phyloP scores from a whole-genome alignment of 2,329 filamentous ascomycete species.

The Microsporum ferrugineum region DNA sequence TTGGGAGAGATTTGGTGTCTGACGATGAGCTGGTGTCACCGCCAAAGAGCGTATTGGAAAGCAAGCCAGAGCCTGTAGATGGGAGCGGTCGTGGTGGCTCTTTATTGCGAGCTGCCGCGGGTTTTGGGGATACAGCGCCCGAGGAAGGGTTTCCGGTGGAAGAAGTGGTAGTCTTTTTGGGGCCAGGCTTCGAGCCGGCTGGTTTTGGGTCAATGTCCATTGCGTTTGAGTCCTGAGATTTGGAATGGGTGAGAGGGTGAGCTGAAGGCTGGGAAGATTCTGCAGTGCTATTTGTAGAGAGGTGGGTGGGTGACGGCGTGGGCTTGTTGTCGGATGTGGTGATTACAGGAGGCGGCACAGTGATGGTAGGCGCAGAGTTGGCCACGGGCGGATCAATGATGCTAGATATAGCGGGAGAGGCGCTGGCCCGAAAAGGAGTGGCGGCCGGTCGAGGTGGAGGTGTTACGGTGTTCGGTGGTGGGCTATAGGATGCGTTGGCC shows the following conservation, averaged over 20 bases:
- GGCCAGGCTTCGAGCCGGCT: constrained; percentile 14
- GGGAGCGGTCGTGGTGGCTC: constrained; percentile 47
- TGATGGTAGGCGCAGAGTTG: constrained; percentile 10
- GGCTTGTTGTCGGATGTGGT: neutral
- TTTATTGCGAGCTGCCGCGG: constrained; percentile 31
- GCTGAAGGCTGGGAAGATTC: neutral
- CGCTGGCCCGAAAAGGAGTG: constrained; percentile 55
- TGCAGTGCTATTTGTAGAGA: neutral
- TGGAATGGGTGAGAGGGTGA: constrained; percentile 2
- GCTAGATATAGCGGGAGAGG: constrained; percentile 83
- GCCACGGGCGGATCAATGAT: constrained; percentile 60
- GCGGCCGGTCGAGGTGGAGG: constrained; percentile 41
- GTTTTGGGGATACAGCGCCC: constrained; percentile 45
- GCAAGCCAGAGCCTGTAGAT: constrained; percentile 48
- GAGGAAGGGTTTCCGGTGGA: constrained; percentile 40
- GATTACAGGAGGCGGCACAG: neutral
- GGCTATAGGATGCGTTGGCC: constrained; percentile 30
- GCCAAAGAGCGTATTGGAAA: constrained; percentile 51
- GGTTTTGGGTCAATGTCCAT: constrained; percentile 23
- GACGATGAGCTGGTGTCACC: constrained; percentile 39
- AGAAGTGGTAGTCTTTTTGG: constrained; percentile 24
- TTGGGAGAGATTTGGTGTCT: constrained; percentile 46
- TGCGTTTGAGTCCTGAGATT: constrained; percentile 18
- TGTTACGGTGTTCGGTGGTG: constrained; percentile 38
- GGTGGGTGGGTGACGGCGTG: neutral